Evolutionary conservation across 1,284 basidiomycete species (phyloP), one percentile per base, ranked within the genome.

Genomic region (Ceraceosorus guamensis): DNA sequence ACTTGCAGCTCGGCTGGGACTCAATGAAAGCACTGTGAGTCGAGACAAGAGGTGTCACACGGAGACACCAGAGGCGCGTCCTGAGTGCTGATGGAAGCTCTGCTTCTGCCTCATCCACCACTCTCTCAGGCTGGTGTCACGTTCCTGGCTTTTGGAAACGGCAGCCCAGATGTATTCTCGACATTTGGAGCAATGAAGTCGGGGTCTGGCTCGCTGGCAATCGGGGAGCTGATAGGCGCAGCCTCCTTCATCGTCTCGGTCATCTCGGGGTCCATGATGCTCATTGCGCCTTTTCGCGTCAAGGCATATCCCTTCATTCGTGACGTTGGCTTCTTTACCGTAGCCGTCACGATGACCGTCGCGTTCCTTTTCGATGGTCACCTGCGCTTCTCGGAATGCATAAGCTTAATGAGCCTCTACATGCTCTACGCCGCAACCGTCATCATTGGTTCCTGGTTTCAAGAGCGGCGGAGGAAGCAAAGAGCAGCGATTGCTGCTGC

Each of bases 191-290:
- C 93, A 14, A 89, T 98, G 84, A 84, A 85, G 48, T 81, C 85
- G 13, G 81, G 86, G 67, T 89, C 91, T 0, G 91, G 91, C 6
- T 85, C 88, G 53, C 79, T 98, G 52, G 93, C 93, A 0, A 85
- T 98, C 50, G 93, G 93, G 41, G 93, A 98, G 77, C 82, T 98
- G 5, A 81, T 98, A 24, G 93, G 93, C 13, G 93, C 93, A 1
- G 92, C 93, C 1, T 84, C 89, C 1, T 98, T 97, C 79, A 93
- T 97, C 75, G 86, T 91, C 18, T 90, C 89, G 2, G 91, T 92
- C 70, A 91, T 98, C 43, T 91, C 76, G 46, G 93, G 93, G 5
- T 88, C 87, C 14, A 95, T 98, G 85, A 92, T 91, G 71, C 86
- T 98, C 75, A 89, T 97, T 75, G 86, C 86, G 59, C 91, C 91